These are phyloP conservation scores for Zygosaccharomyces rouxii DNA, from an alignment of 805 yeast genomes.

Conservation along the genomic window DNA sequence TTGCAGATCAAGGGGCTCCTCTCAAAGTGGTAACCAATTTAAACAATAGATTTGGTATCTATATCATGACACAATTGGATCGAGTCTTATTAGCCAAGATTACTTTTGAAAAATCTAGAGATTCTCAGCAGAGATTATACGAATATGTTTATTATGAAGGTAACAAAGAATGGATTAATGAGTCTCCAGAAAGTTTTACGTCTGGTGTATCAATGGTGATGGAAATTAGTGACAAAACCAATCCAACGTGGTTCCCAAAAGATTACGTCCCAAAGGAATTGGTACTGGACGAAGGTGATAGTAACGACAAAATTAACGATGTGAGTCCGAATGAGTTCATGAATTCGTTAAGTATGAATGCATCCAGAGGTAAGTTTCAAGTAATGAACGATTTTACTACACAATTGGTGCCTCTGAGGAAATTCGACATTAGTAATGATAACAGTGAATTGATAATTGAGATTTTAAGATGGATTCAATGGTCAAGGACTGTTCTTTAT, in stretches of 20 bases:
- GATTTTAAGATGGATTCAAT: conserved; percentile 30
- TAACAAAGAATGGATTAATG: conserved; percentile 29
- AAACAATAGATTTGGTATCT: conserved; percentile 31
- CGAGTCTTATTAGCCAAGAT: conserved; percentile 22
- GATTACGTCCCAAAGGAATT: conserved; percentile 24
- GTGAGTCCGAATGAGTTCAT: background rate
- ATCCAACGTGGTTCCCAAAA: conserved; percentile 24
- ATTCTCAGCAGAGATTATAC: conserved; percentile 24
- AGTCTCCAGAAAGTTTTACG: conserved; percentile 25
- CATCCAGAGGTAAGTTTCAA: conserved; percentile 12
- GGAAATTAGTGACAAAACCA: conserved; percentile 19
- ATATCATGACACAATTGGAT: conserved; percentile 13
- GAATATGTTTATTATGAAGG: conserved; percentile 26
- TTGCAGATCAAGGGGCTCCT: conserved; percentile 16
- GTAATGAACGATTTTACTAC: conserved; percentile 32
- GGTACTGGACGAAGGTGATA: conserved; percentile 10
- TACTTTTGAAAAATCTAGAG: conserved; percentile 22
- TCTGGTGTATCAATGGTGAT: conserved; percentile 27
- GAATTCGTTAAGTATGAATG: background rate
- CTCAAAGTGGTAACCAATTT: conserved; percentile 25
- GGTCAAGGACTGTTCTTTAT: conserved; percentile 26
- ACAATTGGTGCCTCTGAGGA: conserved; percentile 20
- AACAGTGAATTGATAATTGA: conserved; percentile 27
- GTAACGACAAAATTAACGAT: background rate
- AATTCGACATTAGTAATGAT: conserved; percentile 32